Base-by-base conservation (phyloP, 352 stramenopile species). In the Phytophthora aleatoria region DNA sequence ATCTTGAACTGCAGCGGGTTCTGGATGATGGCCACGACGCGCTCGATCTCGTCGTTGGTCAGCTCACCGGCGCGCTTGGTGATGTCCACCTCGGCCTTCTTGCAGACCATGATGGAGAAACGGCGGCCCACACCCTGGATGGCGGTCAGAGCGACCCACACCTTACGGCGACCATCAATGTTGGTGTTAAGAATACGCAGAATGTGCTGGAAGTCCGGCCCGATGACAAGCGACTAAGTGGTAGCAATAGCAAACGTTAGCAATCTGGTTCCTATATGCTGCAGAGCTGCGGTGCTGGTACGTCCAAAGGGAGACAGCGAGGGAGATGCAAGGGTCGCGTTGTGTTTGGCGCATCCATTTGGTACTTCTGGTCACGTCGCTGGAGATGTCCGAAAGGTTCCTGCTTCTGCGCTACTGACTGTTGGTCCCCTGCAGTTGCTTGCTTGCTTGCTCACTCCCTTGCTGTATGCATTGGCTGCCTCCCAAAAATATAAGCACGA, bases 131-230 rank as follows among this genome's bases (percentile, higher is more conserved):
- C 83, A 92, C 86, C 86, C 73, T 91, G 79, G 70, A 95, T 91
- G 71, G 86, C 69, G 73, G 86, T 95, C 73, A 95, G 64, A 50
- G 86, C 86, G 70, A 93, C 75, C 86, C 84, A 93, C 54, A 87
- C 80, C 81, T 95, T 99, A 73, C 96, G 91, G 84, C 97, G 97
- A 89, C 97, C 97, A 89, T 99, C 97, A 82, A 99, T 97, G 91
- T 99, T 99, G 69, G 97, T 99, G 89, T 99, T 99, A 73, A 99
- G 96, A 85, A 99, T 99, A 99, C 97, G 97, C 74, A 99, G 93
- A 91, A 99, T 99, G 92, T 99, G 97, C 85, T 99, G 97, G 87
- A 99, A 99, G 81, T 99, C 97, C 76, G 87, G 91, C 74, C 92
- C 90, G 77, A 95, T 93, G 73, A 95, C 86, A 84, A 95, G 86